Evolutionary conservation across 768 basidiomycete genomes (phyloP).

Genomic region (Phanerochaete carnosa): DNA sequence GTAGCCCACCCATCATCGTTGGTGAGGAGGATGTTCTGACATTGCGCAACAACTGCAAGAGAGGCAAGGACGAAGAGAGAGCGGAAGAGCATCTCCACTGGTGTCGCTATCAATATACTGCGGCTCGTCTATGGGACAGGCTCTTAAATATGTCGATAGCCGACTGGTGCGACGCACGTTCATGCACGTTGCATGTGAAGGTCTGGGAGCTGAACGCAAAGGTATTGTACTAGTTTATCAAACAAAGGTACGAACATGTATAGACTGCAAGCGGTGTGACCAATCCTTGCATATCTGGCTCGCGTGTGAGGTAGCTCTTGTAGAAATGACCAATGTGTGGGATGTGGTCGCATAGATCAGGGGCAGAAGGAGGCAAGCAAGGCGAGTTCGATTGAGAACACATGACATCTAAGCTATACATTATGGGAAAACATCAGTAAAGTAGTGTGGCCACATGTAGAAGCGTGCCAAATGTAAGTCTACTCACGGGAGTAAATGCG

Average conservation of each 20-base stretch:
- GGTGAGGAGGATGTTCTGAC: slow-evolving; percentile 21
- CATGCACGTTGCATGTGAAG: not conserved
- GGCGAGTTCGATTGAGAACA: not conserved
- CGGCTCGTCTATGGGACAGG: not conserved
- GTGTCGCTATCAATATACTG: not conserved
- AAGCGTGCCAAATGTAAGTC: not conserved
- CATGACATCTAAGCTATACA: not conserved
- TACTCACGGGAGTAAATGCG: not conserved
- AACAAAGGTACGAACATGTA: not conserved
- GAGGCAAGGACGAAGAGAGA: not conserved
- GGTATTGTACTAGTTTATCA: not conserved
- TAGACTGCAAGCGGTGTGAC: not conserved
- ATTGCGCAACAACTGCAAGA: not conserved
- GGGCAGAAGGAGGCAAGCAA: not conserved
- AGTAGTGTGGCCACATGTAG: not conserved
- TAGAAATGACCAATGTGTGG: not conserved
- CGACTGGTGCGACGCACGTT: not conserved
- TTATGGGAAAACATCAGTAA: not conserved
- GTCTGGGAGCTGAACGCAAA: not conserved
- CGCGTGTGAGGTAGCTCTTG: not conserved
- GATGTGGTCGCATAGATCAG: not conserved
- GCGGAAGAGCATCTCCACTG: not conserved
- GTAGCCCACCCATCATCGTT: slow-evolving; percentile 34
- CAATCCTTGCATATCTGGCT: not conserved
- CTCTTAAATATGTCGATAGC: not conserved